A percentile compares a stretch with the other conserved stretches of the same genome.
Evolutionary conservation across 495 filamentous ascomycete genomes (phyloP).

Genomic region (Choiromyces venosus): DNA sequence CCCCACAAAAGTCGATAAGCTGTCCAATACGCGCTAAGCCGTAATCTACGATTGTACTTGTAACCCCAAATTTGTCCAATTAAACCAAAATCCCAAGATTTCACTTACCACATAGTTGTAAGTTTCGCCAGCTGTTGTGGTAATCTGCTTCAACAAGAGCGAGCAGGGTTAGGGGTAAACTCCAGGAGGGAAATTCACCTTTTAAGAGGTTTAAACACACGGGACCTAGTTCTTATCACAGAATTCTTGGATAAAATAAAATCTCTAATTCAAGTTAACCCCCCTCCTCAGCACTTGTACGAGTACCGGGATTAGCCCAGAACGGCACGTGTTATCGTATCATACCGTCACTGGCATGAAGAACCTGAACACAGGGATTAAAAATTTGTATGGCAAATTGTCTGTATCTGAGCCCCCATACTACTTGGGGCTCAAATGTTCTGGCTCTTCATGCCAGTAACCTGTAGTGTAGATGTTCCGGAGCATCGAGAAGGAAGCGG

Average conservation of each 20-base stretch:
- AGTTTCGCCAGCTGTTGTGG: not conserved
- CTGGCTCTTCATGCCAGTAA: too few species aligned
- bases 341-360: too few species aligned
- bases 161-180: not conserved
- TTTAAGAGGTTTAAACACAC: not conserved
- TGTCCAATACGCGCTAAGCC: not conserved
- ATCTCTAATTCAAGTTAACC: not conserved
- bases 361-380: too few species aligned
- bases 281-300: too few species aligned
- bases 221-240: not conserved
- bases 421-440: too few species aligned
- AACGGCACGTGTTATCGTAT: not conserved
- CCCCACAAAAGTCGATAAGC: not conserved
- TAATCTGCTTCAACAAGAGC: not conserved
- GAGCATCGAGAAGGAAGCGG: not conserved
- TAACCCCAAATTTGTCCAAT: not conserved
- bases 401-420: too few species aligned
- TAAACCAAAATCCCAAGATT: not conserved
- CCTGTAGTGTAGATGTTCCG: not conserved
- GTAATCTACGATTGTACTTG: not conserved
- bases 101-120: not conserved
- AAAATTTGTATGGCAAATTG: too few species aligned
- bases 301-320: not conserved
- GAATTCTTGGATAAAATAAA: not conserved
- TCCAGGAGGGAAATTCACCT: not conserved